Conservation (phyloP, 2,329 filamentous ascomycete genomes). For the Dactylonectria macrodidyma region DNA sequence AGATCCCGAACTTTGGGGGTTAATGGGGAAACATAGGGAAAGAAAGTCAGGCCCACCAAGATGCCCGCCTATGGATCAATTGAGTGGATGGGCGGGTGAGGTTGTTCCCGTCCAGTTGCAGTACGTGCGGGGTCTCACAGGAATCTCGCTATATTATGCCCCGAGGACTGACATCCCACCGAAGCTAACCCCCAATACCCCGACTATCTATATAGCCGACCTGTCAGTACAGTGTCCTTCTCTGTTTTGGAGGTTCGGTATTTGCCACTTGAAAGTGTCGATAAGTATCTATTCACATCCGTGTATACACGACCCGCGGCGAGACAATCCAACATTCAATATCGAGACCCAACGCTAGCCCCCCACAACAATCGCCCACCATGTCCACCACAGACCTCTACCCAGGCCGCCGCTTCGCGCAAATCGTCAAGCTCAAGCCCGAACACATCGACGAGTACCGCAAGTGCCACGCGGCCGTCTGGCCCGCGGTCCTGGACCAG, state of each 20-base stretch:
- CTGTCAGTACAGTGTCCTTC: neutral
- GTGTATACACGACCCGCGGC: too few species aligned
- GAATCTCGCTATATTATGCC: conserved; percentile 37
- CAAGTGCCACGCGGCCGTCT: conserved; percentile 79
- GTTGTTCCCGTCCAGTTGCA: conserved; percentile 9
- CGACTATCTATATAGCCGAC: neutral
- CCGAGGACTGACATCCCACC: conserved; percentile 35
- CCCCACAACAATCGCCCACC: neutral
- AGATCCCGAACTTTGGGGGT: neutral
- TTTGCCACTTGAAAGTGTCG: neutral
- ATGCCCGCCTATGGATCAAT: conserved; percentile 15
- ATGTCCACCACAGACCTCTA: conserved; percentile 39
- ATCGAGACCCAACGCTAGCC: neutral
- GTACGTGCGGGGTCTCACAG: conserved; percentile 35
- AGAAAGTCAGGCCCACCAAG: neutral
- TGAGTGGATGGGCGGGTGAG: neutral
- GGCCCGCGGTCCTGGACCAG: conserved; percentile 83
- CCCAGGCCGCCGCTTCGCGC: conserved; percentile 73
- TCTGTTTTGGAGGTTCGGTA: neutral
- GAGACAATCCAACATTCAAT: neutral
- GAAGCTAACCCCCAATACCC: conserved; percentile 20
- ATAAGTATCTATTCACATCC: neutral
- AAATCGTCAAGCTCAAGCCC: conserved; percentile 81
- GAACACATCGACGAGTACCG: conserved; percentile 79
- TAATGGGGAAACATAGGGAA: neutral